Evolutionary conservation across 768 basidiomycete species (phyloP).

Genomic region (Russula earlei): DNA sequence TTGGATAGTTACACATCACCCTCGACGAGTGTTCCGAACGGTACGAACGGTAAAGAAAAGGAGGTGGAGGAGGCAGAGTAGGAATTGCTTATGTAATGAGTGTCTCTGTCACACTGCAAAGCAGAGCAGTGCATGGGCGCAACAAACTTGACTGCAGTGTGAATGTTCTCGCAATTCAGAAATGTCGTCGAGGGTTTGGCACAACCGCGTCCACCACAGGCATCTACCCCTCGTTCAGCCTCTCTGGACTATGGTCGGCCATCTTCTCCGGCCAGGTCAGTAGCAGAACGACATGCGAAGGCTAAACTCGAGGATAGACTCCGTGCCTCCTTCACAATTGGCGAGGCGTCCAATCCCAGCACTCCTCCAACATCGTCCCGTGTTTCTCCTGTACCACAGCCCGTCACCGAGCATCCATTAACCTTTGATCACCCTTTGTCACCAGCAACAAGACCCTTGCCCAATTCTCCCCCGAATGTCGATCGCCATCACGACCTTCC

Average conservation of each 20-base stretch:
- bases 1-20: constrained; percentile 16
- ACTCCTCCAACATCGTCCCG: constrained; percentile 35
- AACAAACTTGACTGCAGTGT: too few relatives aligned
- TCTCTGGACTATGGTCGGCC: constrained; percentile 11
- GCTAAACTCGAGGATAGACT: constrained; percentile 68
- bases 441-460: constrained; percentile 13
- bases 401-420: constrained; percentile 26
- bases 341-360: constrained; percentile 40
- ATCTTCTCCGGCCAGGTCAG: constrained; percentile 22
- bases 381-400: constrained; percentile 33
- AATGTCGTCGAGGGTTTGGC: constrained; percentile 66
- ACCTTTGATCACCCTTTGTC: constrained; percentile 26
- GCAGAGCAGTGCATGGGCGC: too few relatives aligned
- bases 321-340: constrained; percentile 53
- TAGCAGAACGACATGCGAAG: constrained; percentile 32
- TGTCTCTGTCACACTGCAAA: too few relatives aligned
- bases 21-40: too few relatives aligned
- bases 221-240: constrained; percentile 19
- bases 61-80: constrained; percentile 27
- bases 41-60: constrained; percentile 55
- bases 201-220: constrained; percentile 35
- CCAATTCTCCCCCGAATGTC: constrained; percentile 3
- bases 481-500: not conserved
- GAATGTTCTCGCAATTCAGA: constrained; percentile 74
- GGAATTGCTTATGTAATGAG: not conserved